Base-by-base conservation (phyloP, 2,329 filamentous ascomycete species). In the Pestalotiopsis sp. region DNA sequence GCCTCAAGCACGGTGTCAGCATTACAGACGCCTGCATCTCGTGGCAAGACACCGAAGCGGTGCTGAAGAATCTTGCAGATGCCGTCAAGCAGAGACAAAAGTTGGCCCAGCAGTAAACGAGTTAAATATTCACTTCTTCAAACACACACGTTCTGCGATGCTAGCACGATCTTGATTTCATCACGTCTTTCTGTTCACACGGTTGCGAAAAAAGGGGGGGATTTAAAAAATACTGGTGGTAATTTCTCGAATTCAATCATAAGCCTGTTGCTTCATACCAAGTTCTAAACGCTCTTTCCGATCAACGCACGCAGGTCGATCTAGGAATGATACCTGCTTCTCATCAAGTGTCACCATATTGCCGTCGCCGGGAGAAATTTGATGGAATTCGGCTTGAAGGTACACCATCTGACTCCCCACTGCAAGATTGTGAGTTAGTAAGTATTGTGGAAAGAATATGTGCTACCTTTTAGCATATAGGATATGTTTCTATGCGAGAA, bases 21-120 rank as follows among this genome's bases (percentile, higher is more conserved):
- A 98, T 98, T 80, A 99, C 96, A 0, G 96, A 99, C 81, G 95
- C 96, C 62, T 99, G 96, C 82, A 98, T 99, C 78, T 86, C 90
- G 80, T 98, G 94, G 95, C 89, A 95, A 70, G 93, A 97, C 74
- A 98, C 96, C 3, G 91, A 94, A 74, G 82, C 83, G 0, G 91
- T 95, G 1, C 88, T 98, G 11, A 91, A 92, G 72, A 85, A 85
- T 64, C 87, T 99, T 58, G 95, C 95, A 20, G 86, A 90, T 65
- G 92, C 94, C 35, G 93, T 98, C 66, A 90, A 90, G 77, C 87
- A 91, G 78, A 88, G 94, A 75, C 88, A 92, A 78, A 86, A 84
- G 68, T 71, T 82, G 3, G 70, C 73, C 67, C 71, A 66, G 68
- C 67, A 67, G 62, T 56, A 57, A 38, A 14, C 56, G 22, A 58